A percentile compares a stretch with the other conserved stretches of the same genome.
Evolutionary conservation across 2,329 filamentous ascomycete species (phyloP).

Genomic region (Aspergillus uvarum): DNA sequence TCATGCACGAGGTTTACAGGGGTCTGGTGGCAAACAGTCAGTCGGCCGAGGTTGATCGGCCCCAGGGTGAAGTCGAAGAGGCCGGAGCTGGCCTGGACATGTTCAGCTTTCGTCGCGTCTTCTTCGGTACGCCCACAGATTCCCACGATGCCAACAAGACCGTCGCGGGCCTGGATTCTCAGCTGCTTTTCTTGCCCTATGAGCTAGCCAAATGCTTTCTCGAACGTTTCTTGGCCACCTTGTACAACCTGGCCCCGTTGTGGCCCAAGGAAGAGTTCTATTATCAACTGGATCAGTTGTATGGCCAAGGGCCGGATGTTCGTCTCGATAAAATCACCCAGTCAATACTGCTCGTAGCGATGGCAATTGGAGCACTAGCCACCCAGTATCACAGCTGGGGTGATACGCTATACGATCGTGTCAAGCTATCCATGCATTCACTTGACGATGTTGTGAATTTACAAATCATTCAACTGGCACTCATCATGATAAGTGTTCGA

Average conservation of each 20-base stretch:
- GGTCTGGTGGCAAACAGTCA: conserved; percentile 29
- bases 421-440: conserved; percentile 37
- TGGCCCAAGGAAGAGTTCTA: conserved; percentile 38
- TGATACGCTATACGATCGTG: conserved; percentile 46
- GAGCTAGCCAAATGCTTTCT: conserved; percentile 41
- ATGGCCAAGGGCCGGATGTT: conserved; percentile 30
- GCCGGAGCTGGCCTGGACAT: conserved; percentile 40
- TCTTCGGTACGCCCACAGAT: conserved; percentile 43
- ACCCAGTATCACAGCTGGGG: conserved; percentile 42
- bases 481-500: conserved; percentile 52
- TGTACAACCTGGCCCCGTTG: conserved; percentile 43
- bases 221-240: conserved; percentile 42
- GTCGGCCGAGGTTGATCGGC: conserved; percentile 15
- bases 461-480: conserved; percentile 45
- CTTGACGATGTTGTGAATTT: conserved; percentile 49
- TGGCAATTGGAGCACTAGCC: conserved; percentile 42
- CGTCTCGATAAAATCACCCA: conserved; percentile 38
- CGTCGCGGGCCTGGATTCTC: conserved; percentile 22
- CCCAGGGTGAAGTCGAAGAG: conserved; percentile 38
- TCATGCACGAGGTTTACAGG: conserved; percentile 42
- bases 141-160: conserved; percentile 30
- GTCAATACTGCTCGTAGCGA: conserved; percentile 39
- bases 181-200: conserved; percentile 41
- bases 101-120: conserved; percentile 40
- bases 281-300: conserved; percentile 37